Evolutionary conservation across 495 filamentous ascomycete genomes (phyloP), one percentile per base, ranked within the genome.

Genomic region (Delitschia confertaspora): DNA sequence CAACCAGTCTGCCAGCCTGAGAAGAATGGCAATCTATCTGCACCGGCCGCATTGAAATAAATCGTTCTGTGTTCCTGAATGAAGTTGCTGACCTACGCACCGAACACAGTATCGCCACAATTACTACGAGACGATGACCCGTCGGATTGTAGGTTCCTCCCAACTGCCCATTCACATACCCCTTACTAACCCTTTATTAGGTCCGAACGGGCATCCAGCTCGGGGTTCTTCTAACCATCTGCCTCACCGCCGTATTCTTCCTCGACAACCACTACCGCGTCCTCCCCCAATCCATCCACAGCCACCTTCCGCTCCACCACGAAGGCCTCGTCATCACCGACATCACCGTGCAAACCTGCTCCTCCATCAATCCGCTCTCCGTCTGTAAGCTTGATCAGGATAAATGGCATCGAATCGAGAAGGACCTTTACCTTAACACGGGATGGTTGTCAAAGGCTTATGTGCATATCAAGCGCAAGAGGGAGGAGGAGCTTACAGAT

Each of bases 141-240:
- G 66, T 45, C 59, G 66, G 45, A 67, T 70, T 38, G 67, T 69
- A 53, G 0, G 63, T 45, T 7, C 19, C 24, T 13, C 29, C 19
- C 4, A n/a, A 13, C 3, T 22, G n/a, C 30, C 35, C 29, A 35
- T 10, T 29, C 23, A 6, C 20, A 14, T 32, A 33, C 7, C 19
- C 23, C 27, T 23, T 39, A 38, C 56, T 63, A 40, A 45, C 30
- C 23, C 11, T 25, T 45, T 66, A 3, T 38, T 27, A 82, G 78
- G 82, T 94, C 57, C 86, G 91, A 49, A 86, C 87, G 49, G 75
- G 82, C 56, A 66, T 85, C 61, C 87, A 98, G 72, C 73, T 93
- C 59, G 71, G 72, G 36, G 66, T 78, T 32, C 66, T 89, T 37
- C 73, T 76, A 35, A 58, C 73, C 45, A 66, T 87, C 57, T 70